Base-by-base conservation (phyloP, 345 rosid species). In the Tarenaya hassleriana region DNA sequence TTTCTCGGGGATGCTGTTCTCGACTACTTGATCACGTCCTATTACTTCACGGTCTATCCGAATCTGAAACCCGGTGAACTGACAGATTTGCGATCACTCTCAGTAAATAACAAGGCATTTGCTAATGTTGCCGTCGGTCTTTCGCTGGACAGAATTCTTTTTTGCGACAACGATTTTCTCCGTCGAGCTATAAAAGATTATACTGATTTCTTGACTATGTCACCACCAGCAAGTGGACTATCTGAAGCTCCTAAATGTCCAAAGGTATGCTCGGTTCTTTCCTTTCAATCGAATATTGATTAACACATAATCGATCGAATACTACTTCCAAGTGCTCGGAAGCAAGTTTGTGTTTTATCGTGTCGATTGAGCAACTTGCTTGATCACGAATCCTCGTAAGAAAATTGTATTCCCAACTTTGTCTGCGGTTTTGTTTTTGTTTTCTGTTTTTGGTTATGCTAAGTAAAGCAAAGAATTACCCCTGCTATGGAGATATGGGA, bases 1-100 rank as follows among this genome's bases (percentile, higher is more conserved):
- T 90, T 90, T 77, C 91, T 90, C 49, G 97, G 97, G 71, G 97
- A 90, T 63, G 96, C 97, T 59, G 81, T 84, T 62, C 71, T 86
- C 82, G 97, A 90, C 75, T 90, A 83, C 71, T 73, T 86, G 66
- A 84, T 90, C 59, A 82, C 90, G 10, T 90, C 96, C 42, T 86
- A 78, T 74, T 77, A 83, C 15, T 90, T 73, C 70, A 73, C 97
- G 3, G 78, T 50, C 41, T 90, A 79, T 69, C 95, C 97, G 29
- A 73, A 80, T 58, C 56, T 90, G 75, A 90, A 78, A 68, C 97
- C 97, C 56, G 97, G 96, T 56, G 91, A 78, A 65, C 69, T 90
- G 73, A 90, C 97, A 3, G 97, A 90, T 75, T 73, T 90, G 67
- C 75, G 95, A 74, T 75, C 97, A 45, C 74, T 68, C 47, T 75